These are phyloP conservation scores for Osmanthus fragrans DNA, from an alignment of 257 asterid genomes.

Conservation along the genomic window DNA sequence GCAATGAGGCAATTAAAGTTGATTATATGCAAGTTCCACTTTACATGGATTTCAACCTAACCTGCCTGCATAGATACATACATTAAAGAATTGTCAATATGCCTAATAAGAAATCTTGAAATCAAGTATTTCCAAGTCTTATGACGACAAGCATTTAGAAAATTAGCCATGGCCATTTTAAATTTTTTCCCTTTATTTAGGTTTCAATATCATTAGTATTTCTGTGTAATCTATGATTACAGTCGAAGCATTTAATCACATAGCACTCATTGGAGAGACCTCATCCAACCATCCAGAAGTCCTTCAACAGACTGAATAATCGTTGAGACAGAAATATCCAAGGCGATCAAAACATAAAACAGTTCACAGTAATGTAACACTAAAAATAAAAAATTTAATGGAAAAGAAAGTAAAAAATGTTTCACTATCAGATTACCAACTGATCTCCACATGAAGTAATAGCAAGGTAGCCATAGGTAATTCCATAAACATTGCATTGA, in stretches of 20 bases:
- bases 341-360: background rate
- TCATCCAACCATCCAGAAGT: constrained; percentile 4
- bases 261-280: background rate
- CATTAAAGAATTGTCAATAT: background rate
- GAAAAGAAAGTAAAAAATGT: constrained; percentile 9
- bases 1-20: background rate
- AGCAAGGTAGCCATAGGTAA: constrained; percentile 9
- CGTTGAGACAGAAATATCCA: background rate
- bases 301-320: constrained; percentile 7
- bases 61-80: background rate
- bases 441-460: constrained; percentile 6
- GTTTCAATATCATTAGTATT: background rate
- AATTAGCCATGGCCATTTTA: background rate
- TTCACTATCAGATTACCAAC: background rate
- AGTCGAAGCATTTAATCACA: constrained; percentile 8
- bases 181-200: background rate
- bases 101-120: background rate
- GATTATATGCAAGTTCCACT: background rate
- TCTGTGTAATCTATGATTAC: background rate
- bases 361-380: background rate
- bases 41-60: background rate
- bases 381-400: background rate
- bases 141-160: background rate
- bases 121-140: background rate
- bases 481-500: constrained; percentile 24